Percentiles rank a stretch among this genome's conserved stretches.
phyloP scores from a whole-genome alignment of 345 rosid species.

The Barbarea vulgaris region DNA sequence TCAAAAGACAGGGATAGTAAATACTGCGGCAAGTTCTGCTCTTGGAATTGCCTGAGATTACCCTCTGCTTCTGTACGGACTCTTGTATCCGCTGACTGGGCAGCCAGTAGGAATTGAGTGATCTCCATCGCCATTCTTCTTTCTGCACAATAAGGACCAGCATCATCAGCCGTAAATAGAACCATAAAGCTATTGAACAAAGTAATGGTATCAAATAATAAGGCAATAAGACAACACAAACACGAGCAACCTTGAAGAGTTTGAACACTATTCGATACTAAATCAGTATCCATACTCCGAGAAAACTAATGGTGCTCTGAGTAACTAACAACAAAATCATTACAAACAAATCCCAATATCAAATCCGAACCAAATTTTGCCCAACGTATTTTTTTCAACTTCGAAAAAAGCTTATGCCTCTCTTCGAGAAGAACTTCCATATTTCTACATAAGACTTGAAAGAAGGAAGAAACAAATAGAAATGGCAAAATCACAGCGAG shows the following conservation, averaged over 20 bases:
- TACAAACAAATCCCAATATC: background rate
- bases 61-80: conserved; percentile 81
- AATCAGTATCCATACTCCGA: background rate
- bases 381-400: background rate
- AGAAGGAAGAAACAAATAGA: background rate
- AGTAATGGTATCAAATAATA: background rate
- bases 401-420: background rate
- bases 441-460: background rate
- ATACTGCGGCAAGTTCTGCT: conserved; percentile 72
- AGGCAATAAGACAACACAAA: background rate
- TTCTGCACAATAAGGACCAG: conserved; percentile 37
- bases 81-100: conserved; percentile 78
- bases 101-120: conserved; percentile 76
- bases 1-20: conserved; percentile 77
- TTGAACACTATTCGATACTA: background rate
- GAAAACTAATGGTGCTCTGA: background rate
- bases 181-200: background rate
- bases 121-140: conserved; percentile 82
- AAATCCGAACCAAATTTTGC: background rate
- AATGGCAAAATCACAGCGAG: conserved; percentile 3
- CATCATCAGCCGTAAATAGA: background rate
- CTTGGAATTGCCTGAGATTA: conserved; percentile 74
- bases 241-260: background rate
- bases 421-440: background rate
- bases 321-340: background rate